These are phyloP conservation scores for Kluyveromyces starmeri DNA, from an alignment of 805 yeast species.

Conservation along the genomic window DNA sequence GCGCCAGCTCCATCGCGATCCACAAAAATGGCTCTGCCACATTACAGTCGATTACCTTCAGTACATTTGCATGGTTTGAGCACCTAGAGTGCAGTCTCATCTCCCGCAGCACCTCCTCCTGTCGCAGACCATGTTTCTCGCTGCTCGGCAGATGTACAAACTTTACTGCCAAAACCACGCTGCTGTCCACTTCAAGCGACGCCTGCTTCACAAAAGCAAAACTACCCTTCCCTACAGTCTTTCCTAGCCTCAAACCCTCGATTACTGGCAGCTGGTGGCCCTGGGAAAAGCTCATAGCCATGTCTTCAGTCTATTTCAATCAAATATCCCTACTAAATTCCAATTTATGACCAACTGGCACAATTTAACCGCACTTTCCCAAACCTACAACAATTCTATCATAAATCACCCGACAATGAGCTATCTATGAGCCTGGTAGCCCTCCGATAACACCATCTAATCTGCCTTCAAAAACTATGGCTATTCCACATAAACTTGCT, in stretches of 20 bases:
- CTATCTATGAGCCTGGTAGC: no score
- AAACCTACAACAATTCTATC: no score
- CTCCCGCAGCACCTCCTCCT: constrained; percentile 42
- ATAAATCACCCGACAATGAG: no score
- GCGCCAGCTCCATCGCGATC: constrained; percentile 60
- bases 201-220: constrained; percentile 57
- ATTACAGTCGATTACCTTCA: constrained; percentile 45
- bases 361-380: no score
- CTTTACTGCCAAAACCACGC: constrained; percentile 46
- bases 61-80: constrained; percentile 50
- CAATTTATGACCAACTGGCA: no score
- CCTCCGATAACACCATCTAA: no score
- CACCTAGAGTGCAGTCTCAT: constrained; percentile 51
- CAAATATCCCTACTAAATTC: no score
- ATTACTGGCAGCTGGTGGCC: constrained; percentile 36
- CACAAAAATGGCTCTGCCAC: constrained; percentile 50
- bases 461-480: no score
- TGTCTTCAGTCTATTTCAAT: no score
- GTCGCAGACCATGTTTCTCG: constrained; percentile 29
- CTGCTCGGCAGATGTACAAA: constrained; percentile 40
- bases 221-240: constrained; percentile 58
- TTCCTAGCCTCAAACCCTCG: constrained; percentile 38
- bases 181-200: constrained; percentile 28
- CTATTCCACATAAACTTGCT: no score
- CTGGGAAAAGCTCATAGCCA: constrained; percentile 36